Conservation (phyloP, 768 basidiomycete species). For the Macrolepiota dolichaula region DNA sequence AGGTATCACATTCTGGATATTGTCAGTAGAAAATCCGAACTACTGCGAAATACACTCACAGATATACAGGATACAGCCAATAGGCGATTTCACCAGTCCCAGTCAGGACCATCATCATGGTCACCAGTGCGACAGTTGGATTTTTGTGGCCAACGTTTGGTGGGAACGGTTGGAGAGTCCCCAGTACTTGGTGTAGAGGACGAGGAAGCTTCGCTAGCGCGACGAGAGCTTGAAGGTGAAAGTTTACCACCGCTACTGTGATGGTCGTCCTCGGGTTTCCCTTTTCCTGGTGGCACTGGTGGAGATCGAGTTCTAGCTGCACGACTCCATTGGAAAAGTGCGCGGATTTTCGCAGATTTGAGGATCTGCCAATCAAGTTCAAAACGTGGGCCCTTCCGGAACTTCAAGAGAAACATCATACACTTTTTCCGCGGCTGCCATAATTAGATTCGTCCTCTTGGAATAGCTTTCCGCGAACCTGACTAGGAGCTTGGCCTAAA, state of each 20-base stretch:
- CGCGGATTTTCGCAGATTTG: background rate
- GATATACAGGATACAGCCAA: background rate
- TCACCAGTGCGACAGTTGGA: background rate
- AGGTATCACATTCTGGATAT: conserved; percentile 3
- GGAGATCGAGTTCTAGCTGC: background rate
- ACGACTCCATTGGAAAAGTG: conserved; percentile 8
- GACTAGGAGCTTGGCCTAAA: background rate
- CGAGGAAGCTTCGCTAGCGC: background rate
- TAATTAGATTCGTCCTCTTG: background rate
- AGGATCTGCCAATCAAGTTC: background rate
- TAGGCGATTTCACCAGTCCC: conserved; percentile 11
- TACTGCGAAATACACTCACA: background rate
- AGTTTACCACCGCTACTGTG: background rate
- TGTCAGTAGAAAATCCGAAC: conserved; percentile 1
- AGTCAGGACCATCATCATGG: conserved; percentile 6
- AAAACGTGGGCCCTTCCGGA: background rate
- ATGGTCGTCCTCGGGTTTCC: background rate
- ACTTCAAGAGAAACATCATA: background rate
- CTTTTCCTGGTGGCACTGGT: background rate
- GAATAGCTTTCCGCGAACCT: background rate
- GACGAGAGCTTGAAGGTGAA: background rate
- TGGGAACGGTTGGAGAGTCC: background rate
- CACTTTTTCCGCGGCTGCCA: conserved; percentile 1
- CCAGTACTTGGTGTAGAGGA: background rate
- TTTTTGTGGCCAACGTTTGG: background rate